Base-by-base conservation (phyloP, 257 asterid species). In the Nemophila menziesii region DNA sequence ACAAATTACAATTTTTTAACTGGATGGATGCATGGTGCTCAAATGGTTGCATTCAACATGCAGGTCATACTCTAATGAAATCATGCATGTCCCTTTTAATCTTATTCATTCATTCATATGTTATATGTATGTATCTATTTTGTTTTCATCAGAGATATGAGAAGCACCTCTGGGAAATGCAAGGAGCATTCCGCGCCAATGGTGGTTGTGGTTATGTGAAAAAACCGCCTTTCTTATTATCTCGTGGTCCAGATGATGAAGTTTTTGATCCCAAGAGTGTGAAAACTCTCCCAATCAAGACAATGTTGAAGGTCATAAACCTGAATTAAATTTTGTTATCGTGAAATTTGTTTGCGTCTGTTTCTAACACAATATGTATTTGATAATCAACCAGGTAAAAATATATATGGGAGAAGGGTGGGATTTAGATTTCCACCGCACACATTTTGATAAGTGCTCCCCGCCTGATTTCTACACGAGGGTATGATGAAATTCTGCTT, bases 391-490 rank as follows among this genome's bases (percentile, higher is more conserved):
- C 22, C 60, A 70, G 78, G 78, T 66, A 50, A 70, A 63, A 14
- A 46, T 70, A 22, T 66, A 62, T 23, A 70, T 70, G 78, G 78
- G 78, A 22, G 71, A 70, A 58, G 78, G 78, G 55, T 70, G 78
- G 78, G 56, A 62, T 43, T 50, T 66, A 47, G 78, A 70, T 48
- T 70, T 70, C 39, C 40, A 21, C 9, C 73, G 52, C 22, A 70
- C 73, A 15, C 66, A 70, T 53, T 70, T 70, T 3, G 78, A 70
- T 26, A 36, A 41, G 12, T 70, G 60, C 33, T 65, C 73, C 41
- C 73, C 73, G 29, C 78, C 78, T 19, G 78, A 70, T 57, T 70
- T 70, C 34, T 70, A 70, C 48, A 67, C 59, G 17, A 71, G 57
- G 74, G 78, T 66, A 36, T 17, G 51, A 29, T 29, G 12, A 29